phyloP scores from a whole-genome alignment of 495 filamentous ascomycete species.

The Neurospora sp. region DNA sequence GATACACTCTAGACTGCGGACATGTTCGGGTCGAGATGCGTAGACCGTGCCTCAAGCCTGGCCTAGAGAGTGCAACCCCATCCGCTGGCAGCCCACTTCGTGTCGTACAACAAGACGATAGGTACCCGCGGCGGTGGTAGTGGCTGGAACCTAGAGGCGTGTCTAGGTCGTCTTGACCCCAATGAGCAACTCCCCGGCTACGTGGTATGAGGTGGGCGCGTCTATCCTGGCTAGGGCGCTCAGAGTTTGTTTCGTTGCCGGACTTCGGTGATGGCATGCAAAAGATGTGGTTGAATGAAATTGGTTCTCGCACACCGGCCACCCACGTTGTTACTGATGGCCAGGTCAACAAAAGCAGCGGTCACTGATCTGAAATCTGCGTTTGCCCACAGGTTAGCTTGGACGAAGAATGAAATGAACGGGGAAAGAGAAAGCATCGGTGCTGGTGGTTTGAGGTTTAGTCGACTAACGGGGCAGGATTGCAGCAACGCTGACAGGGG shows the following conservation, averaged over 20 bases:
- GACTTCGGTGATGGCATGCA: neutral
- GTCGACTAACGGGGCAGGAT: neutral
- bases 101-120: neutral
- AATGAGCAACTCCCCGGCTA: neutral
- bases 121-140: neutral
- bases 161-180: neutral
- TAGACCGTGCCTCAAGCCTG: neutral
- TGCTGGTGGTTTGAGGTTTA: neutral
- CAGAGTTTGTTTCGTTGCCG: neutral
- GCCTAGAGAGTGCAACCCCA: neutral
- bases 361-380: neutral
- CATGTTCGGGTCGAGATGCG: neutral
- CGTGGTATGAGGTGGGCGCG: neutral
- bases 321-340: neutral
- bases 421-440: neutral
- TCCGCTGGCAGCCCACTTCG: neutral
- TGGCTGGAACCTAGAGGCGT: neutral
- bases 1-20: neutral
- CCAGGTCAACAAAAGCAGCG: neutral
- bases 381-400: neutral
- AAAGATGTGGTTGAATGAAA: neutral
- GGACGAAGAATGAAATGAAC: neutral
- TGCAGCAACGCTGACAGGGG: neutral
- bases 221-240: neutral
- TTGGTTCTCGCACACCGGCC: neutral